Evolutionary conservation across 2,329 filamentous ascomycete genomes (phyloP), one percentile per base, ranked within the genome.

Genomic region (Ophidiomyces ophidiicola): DNA sequence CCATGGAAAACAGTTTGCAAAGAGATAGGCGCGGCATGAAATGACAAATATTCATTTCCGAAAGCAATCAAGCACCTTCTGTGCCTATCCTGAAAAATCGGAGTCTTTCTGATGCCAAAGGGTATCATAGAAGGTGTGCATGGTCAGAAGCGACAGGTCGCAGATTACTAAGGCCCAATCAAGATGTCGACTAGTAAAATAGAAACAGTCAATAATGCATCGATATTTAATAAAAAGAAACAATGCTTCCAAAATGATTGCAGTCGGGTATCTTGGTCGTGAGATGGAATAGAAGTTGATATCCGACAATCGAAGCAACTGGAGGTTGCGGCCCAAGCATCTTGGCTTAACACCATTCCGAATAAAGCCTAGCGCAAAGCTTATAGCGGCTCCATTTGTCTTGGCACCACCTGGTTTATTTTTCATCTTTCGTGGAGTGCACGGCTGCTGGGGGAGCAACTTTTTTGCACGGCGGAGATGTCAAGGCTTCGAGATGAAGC

Each of bases 401-500:
- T 39, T 39, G 37, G 37, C 37, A 39, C 28, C 21, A 32, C 17
- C 23, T 31, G 23, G 19, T 33, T 28, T 39, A 18, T 32, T 33
- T 33, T 33, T 39, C 21, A 10, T 39, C 21, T 4, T 20, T 18
- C 3, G 18, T 6, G n/a, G n/a, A n/a, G n/a, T n/a, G n/a, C n/a
- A n/a, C n/a, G n/a, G n/a, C n/a, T n/a, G n/a, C n/a, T n/a, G n/a
- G n/a, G n/a, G n/a, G n/a, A n/a, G n/a, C n/a, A n/a, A n/a, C n/a
- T n/a, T n/a, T n/a, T n/a, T n/a, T n/a, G 15, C 14, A 19, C 28
- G 11, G 10, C 14, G 15, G n/a, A 33, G 29, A 20, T 7, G 23
- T 36, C 24, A 29, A 30, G 15, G 24, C 8, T 35, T 7, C 12
- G 32, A 44, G 33, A 69, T 69, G 66, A 68, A 67, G 56, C 57